A percentile compares a stretch with the other conserved stretches of the same genome.
Conservation (phyloP, 495 filamentous ascomycete genomes). For the Xylaria bambusicola region DNA sequence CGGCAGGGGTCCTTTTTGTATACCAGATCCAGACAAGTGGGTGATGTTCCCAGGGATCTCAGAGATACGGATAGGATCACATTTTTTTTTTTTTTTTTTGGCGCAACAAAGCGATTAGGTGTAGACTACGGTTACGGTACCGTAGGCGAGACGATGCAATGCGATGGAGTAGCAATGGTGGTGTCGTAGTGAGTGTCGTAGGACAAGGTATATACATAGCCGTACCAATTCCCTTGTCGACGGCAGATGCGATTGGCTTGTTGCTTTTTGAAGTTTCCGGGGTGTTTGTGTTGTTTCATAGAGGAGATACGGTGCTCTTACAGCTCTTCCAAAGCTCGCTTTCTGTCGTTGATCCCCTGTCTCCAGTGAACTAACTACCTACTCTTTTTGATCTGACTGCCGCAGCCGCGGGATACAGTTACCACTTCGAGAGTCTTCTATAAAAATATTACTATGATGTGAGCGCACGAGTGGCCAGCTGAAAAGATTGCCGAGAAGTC, state of each 20-base stretch:
- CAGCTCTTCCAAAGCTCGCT: too few species aligned
- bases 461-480: constrained; percentile 8
- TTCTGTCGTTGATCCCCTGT: too few species aligned
- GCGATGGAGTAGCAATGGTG: too few species aligned
- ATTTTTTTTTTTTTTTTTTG: not conserved
- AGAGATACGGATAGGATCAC: constrained; percentile 12
- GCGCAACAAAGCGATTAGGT: not conserved
- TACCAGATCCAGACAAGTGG: constrained; percentile 15
- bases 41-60: constrained; percentile 13
- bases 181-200: too few species aligned
- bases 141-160: too few species aligned
- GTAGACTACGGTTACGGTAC: too few species aligned
- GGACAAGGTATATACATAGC: not conserved
- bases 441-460: not conserved
- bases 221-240: not conserved
- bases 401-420: not conserved
- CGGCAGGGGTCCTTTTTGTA: constrained; percentile 11
- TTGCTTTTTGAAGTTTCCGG: too few species aligned
- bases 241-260: not conserved
- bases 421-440: constrained; percentile 8
- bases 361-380: too few species aligned
- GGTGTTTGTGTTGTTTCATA: too few species aligned
- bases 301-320: too few species aligned
- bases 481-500: not conserved
- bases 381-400: not conserved